Percentiles rank a stretch among this genome's conserved stretches.
Evolutionary conservation across 2,329 filamentous ascomycete species (phyloP).

Genomic region (Chaetomium globosum): DNA sequence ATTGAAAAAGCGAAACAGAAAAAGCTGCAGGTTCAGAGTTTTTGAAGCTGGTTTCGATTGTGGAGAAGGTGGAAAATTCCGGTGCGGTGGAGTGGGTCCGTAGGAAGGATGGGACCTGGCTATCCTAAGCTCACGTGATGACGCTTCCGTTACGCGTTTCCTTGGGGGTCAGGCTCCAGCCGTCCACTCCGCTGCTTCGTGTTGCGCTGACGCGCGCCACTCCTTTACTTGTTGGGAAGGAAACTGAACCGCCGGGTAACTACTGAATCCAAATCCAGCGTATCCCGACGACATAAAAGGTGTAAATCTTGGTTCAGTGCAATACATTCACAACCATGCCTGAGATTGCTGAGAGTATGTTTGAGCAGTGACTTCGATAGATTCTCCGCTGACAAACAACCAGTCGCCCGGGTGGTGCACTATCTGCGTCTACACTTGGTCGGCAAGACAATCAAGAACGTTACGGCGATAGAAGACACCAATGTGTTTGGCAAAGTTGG

Average conservation of each 20-base stretch:
- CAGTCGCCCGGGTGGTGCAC: conserved; percentile 82
- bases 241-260: background rate
- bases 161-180: background rate
- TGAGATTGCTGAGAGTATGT: conserved; percentile 62
- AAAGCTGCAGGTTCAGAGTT: conserved; percentile 33
- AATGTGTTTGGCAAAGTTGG: conserved; percentile 92
- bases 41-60: conserved; percentile 35
- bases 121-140: conserved; percentile 39
- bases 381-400: conserved; percentile 12
- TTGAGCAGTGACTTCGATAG: background rate
- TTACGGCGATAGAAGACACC: conserved; percentile 73
- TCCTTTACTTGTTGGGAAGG: background rate
- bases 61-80: conserved; percentile 33
- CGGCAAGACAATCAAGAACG: conserved; percentile 73
- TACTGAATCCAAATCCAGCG: background rate
- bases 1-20: conserved; percentile 29
- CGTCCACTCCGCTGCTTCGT: conserved; percentile 14
- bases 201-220: background rate
- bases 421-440: conserved; percentile 82
- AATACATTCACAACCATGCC: conserved; percentile 52
- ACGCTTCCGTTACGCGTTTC: conserved; percentile 40
- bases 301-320: background rate
- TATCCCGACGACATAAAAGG: background rate
- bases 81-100: conserved; percentile 19
- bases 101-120: too few relatives aligned